phyloP scores from a whole-genome alignment of 768 basidiomycete genomes.

The Leccinum imitatum region DNA sequence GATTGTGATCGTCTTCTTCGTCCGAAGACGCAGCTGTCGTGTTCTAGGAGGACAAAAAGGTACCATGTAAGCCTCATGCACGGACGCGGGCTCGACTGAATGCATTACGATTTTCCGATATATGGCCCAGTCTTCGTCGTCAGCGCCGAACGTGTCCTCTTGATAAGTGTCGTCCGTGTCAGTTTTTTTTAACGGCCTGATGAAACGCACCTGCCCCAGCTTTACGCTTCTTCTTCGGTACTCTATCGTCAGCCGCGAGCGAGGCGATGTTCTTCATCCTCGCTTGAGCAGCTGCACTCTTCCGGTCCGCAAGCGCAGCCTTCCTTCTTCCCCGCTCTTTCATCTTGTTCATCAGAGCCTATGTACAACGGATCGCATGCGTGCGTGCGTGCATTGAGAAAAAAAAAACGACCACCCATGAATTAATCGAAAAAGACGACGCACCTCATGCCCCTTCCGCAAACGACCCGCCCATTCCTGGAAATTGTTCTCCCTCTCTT shows the following conservation, averaged over 20 bases:
- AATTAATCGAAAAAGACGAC: conserved; percentile 7
- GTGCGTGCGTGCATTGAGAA: not conserved
- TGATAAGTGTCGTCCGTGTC: conserved; percentile 1
- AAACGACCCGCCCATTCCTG: conserved; percentile 72
- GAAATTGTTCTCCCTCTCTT: conserved; percentile 71
- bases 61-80: not conserved
- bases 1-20: conserved; percentile 82
- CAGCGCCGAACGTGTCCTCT: conserved; percentile 93
- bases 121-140: conserved; percentile 96
- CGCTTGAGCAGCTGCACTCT: conserved; percentile 92
- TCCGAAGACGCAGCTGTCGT: conserved; percentile 72
- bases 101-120: conserved; percentile 89
- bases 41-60: conserved; percentile 46
- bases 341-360: conserved; percentile 82
- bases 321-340: conserved; percentile 78
- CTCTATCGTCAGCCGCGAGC: conserved; percentile 82
- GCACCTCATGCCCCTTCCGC: conserved; percentile 79
- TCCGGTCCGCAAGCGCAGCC: conserved; percentile 84
- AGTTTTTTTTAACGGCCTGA: not conserved
- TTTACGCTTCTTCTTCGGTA: conserved; percentile 84
- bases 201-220: conserved; percentile 62
- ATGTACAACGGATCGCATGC: not conserved
- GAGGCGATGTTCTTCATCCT: conserved; percentile 96
- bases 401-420: not conserved
- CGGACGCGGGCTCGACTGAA: not conserved